phyloP scores from a whole-genome alignment of 805 yeast genomes.

The Yamadazyma laniorum region DNA sequence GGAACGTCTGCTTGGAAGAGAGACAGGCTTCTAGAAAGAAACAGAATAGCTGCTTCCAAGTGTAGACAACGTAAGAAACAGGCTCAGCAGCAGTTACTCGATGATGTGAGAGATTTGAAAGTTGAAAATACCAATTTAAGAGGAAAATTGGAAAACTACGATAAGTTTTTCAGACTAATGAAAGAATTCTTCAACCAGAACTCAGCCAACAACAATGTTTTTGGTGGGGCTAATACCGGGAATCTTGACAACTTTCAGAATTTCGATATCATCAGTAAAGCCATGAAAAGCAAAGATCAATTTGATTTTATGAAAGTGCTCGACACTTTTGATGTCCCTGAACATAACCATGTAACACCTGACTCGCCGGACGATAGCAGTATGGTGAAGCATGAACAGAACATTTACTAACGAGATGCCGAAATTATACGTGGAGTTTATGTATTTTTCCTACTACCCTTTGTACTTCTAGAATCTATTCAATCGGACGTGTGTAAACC shows the following conservation, averaged over 20 bases:
- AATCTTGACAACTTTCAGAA: conserved; percentile 9
- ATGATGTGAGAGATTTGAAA: conserved; percentile 51
- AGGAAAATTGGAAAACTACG: conserved; percentile 11
- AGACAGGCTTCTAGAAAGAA: conserved; percentile 58
- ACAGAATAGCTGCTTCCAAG: conserved; percentile 66
- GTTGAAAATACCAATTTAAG: conserved; percentile 25
- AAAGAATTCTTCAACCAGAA: conserved; percentile 11
- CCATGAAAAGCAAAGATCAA: conserved; percentile 11
- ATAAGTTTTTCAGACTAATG: conserved; percentile 11
- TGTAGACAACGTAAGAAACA: conserved; percentile 68
- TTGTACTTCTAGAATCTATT: too few species aligned
- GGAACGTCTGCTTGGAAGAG: conserved; percentile 70
- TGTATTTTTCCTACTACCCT: too few species aligned
- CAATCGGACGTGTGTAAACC: not conserved
- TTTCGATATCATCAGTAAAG: conserved; percentile 12
- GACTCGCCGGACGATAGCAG: not conserved
- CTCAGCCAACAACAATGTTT: not conserved
- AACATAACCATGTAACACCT: not conserved
- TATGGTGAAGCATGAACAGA: not conserved
- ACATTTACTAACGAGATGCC: too few species aligned
- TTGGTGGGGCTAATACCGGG: conserved; percentile 4
- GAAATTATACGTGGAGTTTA: too few species aligned
- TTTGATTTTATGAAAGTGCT: conserved; percentile 10
- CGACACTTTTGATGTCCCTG: conserved; percentile 1
- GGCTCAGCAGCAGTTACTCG: conserved; percentile 65